phyloP scores from a whole-genome alignment of 768 basidiomycete species.

The Trametes gibbosa region DNA sequence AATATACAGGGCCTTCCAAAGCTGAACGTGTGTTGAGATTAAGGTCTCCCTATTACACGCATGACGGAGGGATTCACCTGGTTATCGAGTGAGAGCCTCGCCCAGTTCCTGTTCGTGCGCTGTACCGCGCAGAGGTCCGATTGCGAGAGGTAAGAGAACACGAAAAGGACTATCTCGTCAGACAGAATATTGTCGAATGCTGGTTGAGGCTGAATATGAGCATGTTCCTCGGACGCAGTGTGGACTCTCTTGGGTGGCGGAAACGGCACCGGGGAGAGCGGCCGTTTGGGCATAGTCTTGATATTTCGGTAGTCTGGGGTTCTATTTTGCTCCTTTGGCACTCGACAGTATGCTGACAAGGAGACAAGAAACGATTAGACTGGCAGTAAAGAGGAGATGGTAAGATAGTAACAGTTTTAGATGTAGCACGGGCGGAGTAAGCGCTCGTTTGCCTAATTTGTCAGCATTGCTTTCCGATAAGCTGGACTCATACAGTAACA shows the following conservation, averaged over 20 bases:
- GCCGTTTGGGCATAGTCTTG: constrained; percentile 26
- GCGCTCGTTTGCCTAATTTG: no score
- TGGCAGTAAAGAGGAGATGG: no score
- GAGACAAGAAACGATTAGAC: no score
- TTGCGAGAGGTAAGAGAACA: constrained; percentile 70
- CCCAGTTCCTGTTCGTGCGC: constrained; percentile 62
- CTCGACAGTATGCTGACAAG: background rate
- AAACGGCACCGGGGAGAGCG: constrained; percentile 36
- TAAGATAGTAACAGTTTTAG: no score
- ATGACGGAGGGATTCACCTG: constrained; percentile 42
- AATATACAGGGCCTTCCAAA: constrained; percentile 71
- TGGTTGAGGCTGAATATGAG: constrained; percentile 9
- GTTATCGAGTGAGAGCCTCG: constrained; percentile 63
- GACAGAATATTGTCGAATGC: constrained; percentile 58
- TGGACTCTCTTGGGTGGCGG: constrained; percentile 60
- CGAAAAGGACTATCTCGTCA: constrained; percentile 72
- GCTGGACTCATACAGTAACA: no score
- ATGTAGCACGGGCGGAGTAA: no score
- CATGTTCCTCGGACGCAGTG: constrained; percentile 12
- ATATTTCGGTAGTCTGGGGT: background rate
- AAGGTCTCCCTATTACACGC: background rate
- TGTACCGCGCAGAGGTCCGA: constrained; percentile 66
- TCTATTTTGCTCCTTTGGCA: background rate
- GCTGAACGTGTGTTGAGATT: constrained; percentile 29
- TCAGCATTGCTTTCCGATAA: no score